These are phyloP conservation scores for Venturia asperata DNA, from an alignment of 2,329 filamentous ascomycete genomes.

Conservation along the genomic window DNA sequence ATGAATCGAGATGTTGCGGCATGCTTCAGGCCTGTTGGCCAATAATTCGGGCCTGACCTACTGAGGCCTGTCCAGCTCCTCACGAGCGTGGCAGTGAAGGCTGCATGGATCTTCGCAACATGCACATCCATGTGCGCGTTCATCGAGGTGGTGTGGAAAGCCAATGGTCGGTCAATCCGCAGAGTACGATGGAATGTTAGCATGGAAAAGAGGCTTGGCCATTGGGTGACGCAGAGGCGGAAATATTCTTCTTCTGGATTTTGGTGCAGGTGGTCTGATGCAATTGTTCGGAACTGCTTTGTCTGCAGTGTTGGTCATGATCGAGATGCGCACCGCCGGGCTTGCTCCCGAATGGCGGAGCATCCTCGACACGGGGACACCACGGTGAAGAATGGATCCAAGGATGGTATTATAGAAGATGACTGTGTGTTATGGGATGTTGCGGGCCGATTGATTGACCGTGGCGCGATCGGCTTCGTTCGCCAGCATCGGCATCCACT, in stretches of 20 bases:
- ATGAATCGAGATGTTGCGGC: neutral
- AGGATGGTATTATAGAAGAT: no score
- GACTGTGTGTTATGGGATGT: no score
- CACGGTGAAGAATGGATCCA: no score
- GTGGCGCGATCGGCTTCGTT: neutral
- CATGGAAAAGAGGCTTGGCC: neutral
- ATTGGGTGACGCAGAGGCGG: neutral
- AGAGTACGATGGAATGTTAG: neutral
- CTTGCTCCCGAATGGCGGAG: neutral
- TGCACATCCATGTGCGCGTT: neutral
- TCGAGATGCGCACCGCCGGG: neutral
- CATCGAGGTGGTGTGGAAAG: neutral
- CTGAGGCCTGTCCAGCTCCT: neutral
- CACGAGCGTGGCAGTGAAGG: neutral
- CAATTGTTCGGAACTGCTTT: neutral
- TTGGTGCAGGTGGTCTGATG: neutral
- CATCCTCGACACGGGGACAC: neutral
- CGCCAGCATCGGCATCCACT: neutral
- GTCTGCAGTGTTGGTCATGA: neutral
- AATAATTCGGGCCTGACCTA: neutral
- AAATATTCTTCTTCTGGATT: neutral
- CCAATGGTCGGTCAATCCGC: neutral
- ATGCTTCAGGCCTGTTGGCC: neutral
- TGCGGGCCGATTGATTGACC: slow-evolving; percentile 2
- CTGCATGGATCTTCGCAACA: neutral